Evolutionary conservation across 495 filamentous ascomycete species (phyloP).

Genomic region (Parmelia sp.): DNA sequence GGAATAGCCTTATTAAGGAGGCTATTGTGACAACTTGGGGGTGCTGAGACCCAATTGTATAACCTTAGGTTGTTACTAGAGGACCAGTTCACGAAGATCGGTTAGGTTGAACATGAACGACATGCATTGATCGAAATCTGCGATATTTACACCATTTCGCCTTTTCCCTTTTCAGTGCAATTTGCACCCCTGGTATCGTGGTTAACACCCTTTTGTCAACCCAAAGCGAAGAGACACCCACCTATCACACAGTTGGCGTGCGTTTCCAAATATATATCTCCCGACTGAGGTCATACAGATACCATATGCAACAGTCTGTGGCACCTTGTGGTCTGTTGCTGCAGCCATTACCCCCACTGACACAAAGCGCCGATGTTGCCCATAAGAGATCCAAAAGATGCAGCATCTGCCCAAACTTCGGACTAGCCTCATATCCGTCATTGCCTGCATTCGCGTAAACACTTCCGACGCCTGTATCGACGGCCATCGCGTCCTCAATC

Average conservation of each 20-base stretch:
- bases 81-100: background rate
- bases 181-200: constrained; percentile 63
- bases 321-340: constrained; percentile 53
- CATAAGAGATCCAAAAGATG: constrained; percentile 71
- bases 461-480: constrained; percentile 67
- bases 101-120: background rate
- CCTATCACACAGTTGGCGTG: constrained; percentile 43
- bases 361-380: constrained; percentile 53
- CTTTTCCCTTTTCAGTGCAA: constrained; percentile 56
- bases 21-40: background rate
- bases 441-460: constrained; percentile 59
- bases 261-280: constrained; percentile 4
- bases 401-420: constrained; percentile 65
- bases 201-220: constrained; percentile 58
- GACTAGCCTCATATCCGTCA: constrained; percentile 62
- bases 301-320: constrained; percentile 62
- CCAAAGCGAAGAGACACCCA: constrained; percentile 66
- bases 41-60: background rate
- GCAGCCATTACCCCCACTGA: constrained; percentile 54
- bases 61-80: background rate
- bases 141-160: constrained; percentile 45
- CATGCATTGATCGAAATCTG: background rate
- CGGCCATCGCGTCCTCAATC: constrained; percentile 74
- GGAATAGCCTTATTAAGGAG: background rate
- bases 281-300: constrained; percentile 40